phyloP scores from a whole-genome alignment of 2,329 filamentous ascomycete genomes.

The Stagonosporopsis chrysanthemi region DNA sequence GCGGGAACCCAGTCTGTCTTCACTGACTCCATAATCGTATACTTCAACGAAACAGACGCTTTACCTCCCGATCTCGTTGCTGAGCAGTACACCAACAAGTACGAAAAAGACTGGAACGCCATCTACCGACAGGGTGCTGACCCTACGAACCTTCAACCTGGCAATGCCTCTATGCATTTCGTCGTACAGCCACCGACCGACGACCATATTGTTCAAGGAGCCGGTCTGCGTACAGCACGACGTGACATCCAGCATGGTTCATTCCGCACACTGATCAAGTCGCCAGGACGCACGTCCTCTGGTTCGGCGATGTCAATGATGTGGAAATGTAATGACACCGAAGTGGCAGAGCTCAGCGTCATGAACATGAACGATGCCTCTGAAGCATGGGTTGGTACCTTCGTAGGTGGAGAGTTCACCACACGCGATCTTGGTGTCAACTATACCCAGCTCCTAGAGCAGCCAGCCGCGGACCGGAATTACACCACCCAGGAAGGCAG shows the following conservation, averaged over 20 bases:
- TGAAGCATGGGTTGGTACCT: conserved; percentile 51
- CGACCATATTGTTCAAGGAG: conserved; percentile 55
- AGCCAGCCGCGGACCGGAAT: conserved; percentile 38
- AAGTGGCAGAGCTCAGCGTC: conserved; percentile 54
- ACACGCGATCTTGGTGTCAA: conserved; percentile 49
- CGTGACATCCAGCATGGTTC: conserved; percentile 59
- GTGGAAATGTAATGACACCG: conserved; percentile 55
- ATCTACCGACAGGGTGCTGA: conserved; percentile 55
- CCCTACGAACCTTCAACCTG: conserved; percentile 49
- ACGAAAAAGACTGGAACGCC: conserved; percentile 58
- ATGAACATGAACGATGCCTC: conserved; percentile 54
- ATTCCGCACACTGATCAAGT: conserved; percentile 54
- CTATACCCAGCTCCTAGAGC: conserved; percentile 48
- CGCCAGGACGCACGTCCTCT: conserved; percentile 44
- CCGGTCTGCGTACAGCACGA: conserved; percentile 52
- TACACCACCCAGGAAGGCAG: conserved; percentile 50
- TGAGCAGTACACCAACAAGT: conserved; percentile 53
- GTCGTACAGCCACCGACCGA: conserved; percentile 43
- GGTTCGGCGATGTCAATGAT: conserved; percentile 58
- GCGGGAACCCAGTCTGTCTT: conserved; percentile 48
- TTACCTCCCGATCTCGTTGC: conserved; percentile 50
- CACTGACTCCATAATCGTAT: conserved; percentile 58
- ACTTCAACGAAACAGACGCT: conserved; percentile 58
- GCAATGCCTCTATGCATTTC: conserved; percentile 48
- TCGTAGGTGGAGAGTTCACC: conserved; percentile 52